These are phyloP conservation scores for Sinapis alba DNA, from an alignment of 441 rosid genomes.

Conservation along the genomic window DNA sequence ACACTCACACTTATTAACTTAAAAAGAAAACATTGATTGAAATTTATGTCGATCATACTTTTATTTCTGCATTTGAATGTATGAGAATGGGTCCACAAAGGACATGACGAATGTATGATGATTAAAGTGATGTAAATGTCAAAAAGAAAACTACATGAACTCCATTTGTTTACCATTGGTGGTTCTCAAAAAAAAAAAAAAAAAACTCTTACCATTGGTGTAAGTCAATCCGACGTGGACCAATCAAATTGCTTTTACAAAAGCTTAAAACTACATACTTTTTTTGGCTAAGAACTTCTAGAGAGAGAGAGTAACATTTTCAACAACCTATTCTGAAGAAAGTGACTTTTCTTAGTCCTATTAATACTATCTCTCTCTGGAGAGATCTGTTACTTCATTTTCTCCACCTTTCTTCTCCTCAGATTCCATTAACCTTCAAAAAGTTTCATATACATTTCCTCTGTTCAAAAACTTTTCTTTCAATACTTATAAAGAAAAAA, in stretches of 20 bases:
- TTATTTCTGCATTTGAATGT: slow-evolving; percentile 11
- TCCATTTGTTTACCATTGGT: slow-evolving; percentile 31
- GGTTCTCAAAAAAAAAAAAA: background rate
- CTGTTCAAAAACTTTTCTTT: background rate
- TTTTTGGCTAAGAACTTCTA: background rate
- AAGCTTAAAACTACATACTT: slow-evolving; percentile 7
- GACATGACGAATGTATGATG: slow-evolving; percentile 40
- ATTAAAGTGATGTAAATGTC: slow-evolving; percentile 29
- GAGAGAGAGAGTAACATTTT: slow-evolving; percentile 9
- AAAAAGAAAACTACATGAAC: slow-evolving; percentile 12
- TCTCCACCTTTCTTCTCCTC: slow-evolving; percentile 36
- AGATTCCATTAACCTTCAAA: slow-evolving; percentile 28
- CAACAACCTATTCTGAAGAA: slow-evolving; percentile 41
- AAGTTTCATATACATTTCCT: background rate
- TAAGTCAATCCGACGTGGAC: slow-evolving; percentile 22
- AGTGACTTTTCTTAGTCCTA: slow-evolving; percentile 46
- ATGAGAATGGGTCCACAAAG: slow-evolving; percentile 15
- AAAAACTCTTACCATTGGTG: slow-evolving; percentile 19
- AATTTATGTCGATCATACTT: slow-evolving; percentile 19
- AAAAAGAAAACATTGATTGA: background rate
- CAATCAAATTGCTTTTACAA: slow-evolving; percentile 21
- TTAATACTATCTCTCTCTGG: slow-evolving; percentile 46
- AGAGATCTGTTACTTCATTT: slow-evolving; percentile 47
- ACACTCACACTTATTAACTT: slow-evolving; percentile 8
- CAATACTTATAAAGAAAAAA: background rate